These are phyloP conservation scores for Suillus subluteus DNA, from an alignment of 768 basidiomycete genomes.

Conservation along the genomic window DNA sequence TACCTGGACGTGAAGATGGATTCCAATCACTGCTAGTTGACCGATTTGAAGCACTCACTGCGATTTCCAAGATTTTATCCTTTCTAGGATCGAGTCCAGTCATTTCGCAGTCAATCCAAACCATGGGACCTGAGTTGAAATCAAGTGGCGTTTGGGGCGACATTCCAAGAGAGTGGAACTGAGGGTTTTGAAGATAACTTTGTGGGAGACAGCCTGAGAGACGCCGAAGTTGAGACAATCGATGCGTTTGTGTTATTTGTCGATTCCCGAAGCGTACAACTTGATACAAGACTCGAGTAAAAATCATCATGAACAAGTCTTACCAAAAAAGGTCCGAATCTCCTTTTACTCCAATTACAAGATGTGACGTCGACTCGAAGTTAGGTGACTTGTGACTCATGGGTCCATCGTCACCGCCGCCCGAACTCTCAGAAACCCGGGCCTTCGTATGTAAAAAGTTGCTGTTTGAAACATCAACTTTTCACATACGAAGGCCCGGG, in stretches of 20 bases:
- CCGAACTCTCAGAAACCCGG: background rate
- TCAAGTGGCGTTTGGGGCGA: slow-evolving; percentile 38
- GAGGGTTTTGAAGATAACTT: background rate
- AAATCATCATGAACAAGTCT: background rate
- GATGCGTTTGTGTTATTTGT: background rate
- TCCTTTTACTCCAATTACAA: background rate
- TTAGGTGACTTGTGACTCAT: no score
- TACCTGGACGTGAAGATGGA: slow-evolving; percentile 49
- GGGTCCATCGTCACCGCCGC: background rate
- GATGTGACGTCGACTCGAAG: no score
- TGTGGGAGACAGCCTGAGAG: background rate
- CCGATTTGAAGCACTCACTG: slow-evolving; percentile 42
- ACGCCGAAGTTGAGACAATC: background rate
- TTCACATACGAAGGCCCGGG: no score
- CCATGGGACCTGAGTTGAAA: slow-evolving; percentile 65
- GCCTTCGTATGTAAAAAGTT: background rate
- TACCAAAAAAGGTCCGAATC: background rate
- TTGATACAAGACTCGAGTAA: background rate
- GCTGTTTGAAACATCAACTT: no score
- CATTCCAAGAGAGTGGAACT: slow-evolving; percentile 7
- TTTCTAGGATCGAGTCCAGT: slow-evolving; percentile 71
- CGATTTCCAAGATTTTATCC: slow-evolving; percentile 82
- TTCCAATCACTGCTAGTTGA: background rate
- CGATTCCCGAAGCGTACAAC: background rate
- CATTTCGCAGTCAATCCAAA: slow-evolving; percentile 91